phyloP scores from a whole-genome alignment of 225 moss, liverwort and hornwort genomes.

The Bryoerythrophyllum caledonicum region DNA sequence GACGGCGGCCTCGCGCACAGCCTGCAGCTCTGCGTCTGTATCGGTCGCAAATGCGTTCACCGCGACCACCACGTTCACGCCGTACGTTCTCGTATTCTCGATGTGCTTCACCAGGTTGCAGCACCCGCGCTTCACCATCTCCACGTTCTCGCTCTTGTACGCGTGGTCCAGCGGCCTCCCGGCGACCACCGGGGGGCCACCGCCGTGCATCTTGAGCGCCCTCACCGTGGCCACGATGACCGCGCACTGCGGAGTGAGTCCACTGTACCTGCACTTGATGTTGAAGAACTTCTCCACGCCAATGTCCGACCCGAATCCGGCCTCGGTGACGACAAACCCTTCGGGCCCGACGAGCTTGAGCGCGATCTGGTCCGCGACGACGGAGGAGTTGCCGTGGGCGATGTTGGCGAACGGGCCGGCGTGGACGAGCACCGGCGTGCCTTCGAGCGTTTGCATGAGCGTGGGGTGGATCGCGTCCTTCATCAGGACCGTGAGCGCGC shows the following conservation, averaged over 20 bases:
- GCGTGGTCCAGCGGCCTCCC: slow-evolving; percentile 90
- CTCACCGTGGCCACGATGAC: slow-evolving; percentile 93
- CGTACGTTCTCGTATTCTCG: slow-evolving; percentile 77
- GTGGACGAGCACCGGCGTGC: slow-evolving; percentile 90
- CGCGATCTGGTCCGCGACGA: slow-evolving; percentile 95
- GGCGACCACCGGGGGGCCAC: slow-evolving; percentile 91
- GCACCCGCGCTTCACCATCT: slow-evolving; percentile 71
- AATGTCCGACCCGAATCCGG: slow-evolving; percentile 94
- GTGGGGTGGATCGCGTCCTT: slow-evolving; percentile 93
- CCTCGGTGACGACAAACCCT: slow-evolving; percentile 93
- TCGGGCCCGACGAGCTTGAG: slow-evolving; percentile 75
- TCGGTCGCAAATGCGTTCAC: slow-evolving; percentile 91
- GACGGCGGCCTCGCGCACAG: slow-evolving; percentile 72
- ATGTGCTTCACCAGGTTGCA: slow-evolving; percentile 82
- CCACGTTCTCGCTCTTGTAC: slow-evolving; percentile 87
- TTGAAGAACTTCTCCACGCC: slow-evolving; percentile 98
- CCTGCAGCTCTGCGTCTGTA: slow-evolving; percentile 76
- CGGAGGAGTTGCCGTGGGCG: slow-evolving; percentile 94
- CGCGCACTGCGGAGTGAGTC: slow-evolving; percentile 84
- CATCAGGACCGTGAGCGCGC: slow-evolving; percentile 98
- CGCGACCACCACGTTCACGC: slow-evolving; percentile 96
- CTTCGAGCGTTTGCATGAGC: slow-evolving; percentile 94
- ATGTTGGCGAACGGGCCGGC: slow-evolving; percentile 98
- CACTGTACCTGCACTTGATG: slow-evolving; percentile 93
- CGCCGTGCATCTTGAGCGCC: slow-evolving; percentile 98